Percentiles rank a stretch among this genome's conserved stretches.
These are phyloP conservation scores for Iris pallida DNA, from an alignment of 116 monocot species.

Conservation along the genomic window DNA sequence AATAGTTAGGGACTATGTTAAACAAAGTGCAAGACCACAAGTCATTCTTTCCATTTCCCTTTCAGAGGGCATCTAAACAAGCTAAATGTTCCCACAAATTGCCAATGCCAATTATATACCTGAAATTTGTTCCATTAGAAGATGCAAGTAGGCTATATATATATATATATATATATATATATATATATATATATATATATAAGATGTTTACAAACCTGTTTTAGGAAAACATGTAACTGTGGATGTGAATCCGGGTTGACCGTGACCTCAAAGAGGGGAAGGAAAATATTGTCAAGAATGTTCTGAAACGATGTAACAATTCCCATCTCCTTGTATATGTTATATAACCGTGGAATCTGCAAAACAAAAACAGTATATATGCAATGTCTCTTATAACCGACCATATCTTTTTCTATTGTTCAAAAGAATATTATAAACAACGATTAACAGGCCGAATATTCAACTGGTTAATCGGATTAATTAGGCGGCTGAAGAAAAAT, in stretches of 20 bases:
- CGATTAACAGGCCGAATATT: no score
- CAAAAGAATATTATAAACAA: no score
- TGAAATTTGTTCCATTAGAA: no score
- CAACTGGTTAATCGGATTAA: no score
- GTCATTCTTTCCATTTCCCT: no score
- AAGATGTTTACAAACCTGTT: slow-evolving; percentile 53
- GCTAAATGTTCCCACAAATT: background rate
- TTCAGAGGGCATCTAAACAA: background rate
- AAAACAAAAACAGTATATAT: slow-evolving; percentile 4
- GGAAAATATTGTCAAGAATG: slow-evolving; percentile 94
- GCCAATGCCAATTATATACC: no score
- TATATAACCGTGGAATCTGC: slow-evolving; percentile 95
- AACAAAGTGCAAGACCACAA: background rate
- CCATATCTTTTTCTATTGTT: no score
- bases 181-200: background rate
- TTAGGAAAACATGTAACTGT: slow-evolving; percentile 89
- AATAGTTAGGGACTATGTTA: background rate
- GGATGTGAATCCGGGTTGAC: slow-evolving; percentile 97
- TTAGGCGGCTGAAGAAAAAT: no score
- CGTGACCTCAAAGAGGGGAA: slow-evolving; percentile 97
- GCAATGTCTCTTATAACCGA: background rate
- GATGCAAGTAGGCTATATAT: no score
- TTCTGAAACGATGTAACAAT: slow-evolving; percentile 98
- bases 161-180: background rate
- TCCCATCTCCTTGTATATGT: slow-evolving; percentile 98